Percentiles rank a stretch among this genome's conserved stretches.
Conservation (phyloP, 192 early-diverging fungal species). For the Entomortierella beljakovae region DNA sequence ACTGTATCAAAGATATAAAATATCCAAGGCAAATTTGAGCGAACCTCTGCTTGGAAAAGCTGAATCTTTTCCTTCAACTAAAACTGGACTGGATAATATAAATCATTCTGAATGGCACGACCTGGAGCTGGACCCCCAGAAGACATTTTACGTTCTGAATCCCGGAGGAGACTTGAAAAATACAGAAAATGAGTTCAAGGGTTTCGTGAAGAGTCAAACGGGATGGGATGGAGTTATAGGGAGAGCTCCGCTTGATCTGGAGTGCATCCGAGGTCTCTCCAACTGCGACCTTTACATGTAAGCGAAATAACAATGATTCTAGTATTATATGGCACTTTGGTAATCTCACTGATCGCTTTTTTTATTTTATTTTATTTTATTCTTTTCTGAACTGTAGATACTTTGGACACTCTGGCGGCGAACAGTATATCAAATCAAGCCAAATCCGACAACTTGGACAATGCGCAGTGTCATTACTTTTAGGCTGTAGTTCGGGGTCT, state of each 20-base stretch:
- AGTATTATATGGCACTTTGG: background rate
- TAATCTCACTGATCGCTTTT: background rate
- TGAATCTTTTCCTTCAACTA: background rate
- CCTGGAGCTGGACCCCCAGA: conserved; percentile 55
- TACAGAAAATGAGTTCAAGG: conserved; percentile 85
- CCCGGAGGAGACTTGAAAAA: conserved; percentile 86
- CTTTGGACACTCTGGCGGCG: conserved; percentile 96
- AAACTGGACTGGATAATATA: background rate
- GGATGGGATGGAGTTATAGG: conserved; percentile 83
- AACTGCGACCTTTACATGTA: conserved; percentile 63
- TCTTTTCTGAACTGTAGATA: conserved; percentile 62
- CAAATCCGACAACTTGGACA: conserved; percentile 71
- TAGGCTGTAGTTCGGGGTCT: conserved; percentile 96
- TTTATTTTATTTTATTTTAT: background rate
- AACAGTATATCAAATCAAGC: conserved; percentile 79
- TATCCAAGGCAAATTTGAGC: background rate
- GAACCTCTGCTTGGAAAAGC: background rate
- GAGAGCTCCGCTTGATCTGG: conserved; percentile 70
- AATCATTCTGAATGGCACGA: conserved; percentile 50
- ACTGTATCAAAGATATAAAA: conserved; percentile 42
- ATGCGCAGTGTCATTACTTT: conserved; percentile 85
- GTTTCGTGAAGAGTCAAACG: conserved; percentile 57
- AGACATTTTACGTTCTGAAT: conserved; percentile 89
- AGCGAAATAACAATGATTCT: conserved; percentile 3
- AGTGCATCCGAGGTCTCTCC: conserved; percentile 69